Evolutionary conservation across 192 early-diverging fungal genomes (phyloP), one percentile per base, ranked within the genome.

Genomic region (Paraglomus brasilianum): DNA sequence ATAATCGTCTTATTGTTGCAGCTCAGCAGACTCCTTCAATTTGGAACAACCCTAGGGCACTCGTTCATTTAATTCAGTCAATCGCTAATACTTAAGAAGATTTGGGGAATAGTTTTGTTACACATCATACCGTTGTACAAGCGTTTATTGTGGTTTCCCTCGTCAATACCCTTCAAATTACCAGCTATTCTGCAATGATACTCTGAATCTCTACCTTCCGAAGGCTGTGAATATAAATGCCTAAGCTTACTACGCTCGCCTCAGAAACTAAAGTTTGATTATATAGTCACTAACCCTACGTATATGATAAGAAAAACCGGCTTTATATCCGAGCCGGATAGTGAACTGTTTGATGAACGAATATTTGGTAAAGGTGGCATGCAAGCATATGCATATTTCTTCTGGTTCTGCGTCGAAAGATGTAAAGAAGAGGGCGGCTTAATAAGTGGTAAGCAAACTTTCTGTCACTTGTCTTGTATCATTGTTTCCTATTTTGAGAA

Each of bases 251-350:
- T 86, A 8, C 70, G 85, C 5, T 73, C 82, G 42, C 74, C 82
- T 0, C 48, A 50, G 8, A 21, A 43, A n/a, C 71, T 84, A 14
- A 78, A 74, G 45, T 83, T 86, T 51, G 76, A 82, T 48, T 86
- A 76, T 57, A 80, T 86, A 46, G 85, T 84, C 14, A 86, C 85
- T 39, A 86, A 86, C 59, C 85, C 85, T 13, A 82, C 85, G 5
- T 86, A 86, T 56, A 82, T 85, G 80, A 85, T 83, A 17, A 71
- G 84, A 50, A 83, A 83, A 48, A 85, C 82, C 0, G 84, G 84
- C 2, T 83, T 81, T 22, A 79, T 83, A 17, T 74, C 80, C 4
- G 74, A 76, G 6, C 82, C 84, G 2, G 84, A 85, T 39, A 68
- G 74, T 14, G 64, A 72, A 8, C 65, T 86, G 5, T 86, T 80